These are phyloP conservation scores for Diaporthe longicolla DNA, from an alignment of 2,329 filamentous ascomycete genomes.

Conservation along the genomic window DNA sequence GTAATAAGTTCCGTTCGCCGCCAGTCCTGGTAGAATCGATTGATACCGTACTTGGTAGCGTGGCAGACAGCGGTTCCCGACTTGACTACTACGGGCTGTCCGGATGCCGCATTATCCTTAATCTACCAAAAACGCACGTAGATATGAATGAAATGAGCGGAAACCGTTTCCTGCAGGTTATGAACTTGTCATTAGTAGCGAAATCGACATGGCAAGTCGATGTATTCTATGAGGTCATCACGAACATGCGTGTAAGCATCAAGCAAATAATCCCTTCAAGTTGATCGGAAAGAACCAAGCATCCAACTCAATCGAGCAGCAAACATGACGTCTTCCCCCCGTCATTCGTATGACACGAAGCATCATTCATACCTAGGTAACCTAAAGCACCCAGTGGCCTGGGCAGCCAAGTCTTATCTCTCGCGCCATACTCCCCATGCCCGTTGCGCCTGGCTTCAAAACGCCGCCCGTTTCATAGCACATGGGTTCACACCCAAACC, in stretches of 20 bases:
- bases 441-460: constrained; percentile 30
- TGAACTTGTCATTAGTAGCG: not conserved
- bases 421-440: not conserved
- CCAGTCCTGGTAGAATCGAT: not conserved
- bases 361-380: too few species aligned
- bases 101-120: not conserved
- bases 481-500: constrained; percentile 6
- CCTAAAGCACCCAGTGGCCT: too few species aligned
- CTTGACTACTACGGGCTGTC: not conserved
- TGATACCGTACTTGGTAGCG: too few species aligned
- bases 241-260: not conserved
- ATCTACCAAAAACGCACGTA: not conserved
- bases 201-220: not conserved
- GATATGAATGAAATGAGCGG: not conserved
- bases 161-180: not conserved
- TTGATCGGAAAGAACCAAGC: not conserved
- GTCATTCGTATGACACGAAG: not conserved
- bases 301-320: not conserved
- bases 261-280: not conserved
- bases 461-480: constrained; percentile 37
- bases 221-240: not conserved
- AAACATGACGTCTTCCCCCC: not conserved
- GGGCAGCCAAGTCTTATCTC: not conserved
- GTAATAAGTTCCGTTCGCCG: not conserved
- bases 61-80: not conserved